phyloP scores from a whole-genome alignment of 2,329 filamentous ascomycete genomes.

The Trichophyton mentagrophytes region DNA sequence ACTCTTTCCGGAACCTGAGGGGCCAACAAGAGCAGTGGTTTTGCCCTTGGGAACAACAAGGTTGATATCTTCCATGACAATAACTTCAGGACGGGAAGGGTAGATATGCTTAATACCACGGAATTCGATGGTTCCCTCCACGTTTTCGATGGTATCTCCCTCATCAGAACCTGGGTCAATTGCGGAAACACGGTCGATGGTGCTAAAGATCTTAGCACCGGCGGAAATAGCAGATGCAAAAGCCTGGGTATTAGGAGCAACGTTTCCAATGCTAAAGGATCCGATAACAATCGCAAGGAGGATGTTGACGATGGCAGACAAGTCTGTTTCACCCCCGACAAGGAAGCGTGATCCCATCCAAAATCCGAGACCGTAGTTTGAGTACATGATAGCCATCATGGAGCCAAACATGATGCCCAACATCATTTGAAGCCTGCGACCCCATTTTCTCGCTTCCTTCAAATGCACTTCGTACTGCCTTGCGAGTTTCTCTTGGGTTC shows the following conservation, averaged over 20 bases:
- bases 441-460: constrained; percentile 57
- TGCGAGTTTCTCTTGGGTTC: constrained; percentile 84
- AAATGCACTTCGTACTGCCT: constrained; percentile 71
- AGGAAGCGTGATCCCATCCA: constrained; percentile 75
- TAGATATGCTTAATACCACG: constrained; percentile 84
- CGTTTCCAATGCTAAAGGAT: constrained; percentile 78
- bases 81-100: constrained; percentile 79
- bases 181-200: constrained; percentile 78
- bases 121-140: constrained; percentile 69
- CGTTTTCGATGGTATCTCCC: constrained; percentile 59
- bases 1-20: constrained; percentile 87
- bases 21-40: constrained; percentile 83
- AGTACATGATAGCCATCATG: constrained; percentile 73
- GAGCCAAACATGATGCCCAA: constrained; percentile 67
- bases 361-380: constrained; percentile 79
- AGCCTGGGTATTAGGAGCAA: constrained; percentile 72
- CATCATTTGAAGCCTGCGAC: constrained; percentile 59
- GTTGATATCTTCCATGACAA: constrained; percentile 72
- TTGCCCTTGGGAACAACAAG: constrained; percentile 76
- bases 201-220: constrained; percentile 82
- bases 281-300: constrained; percentile 87
- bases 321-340: constrained; percentile 49
- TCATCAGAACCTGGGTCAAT: constrained; percentile 60
- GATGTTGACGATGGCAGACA: constrained; percentile 71
- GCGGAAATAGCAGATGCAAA: constrained; percentile 75